A percentile compares a stretch with the other conserved stretches of the same genome.
These are phyloP conservation scores for Pilasporangium apinafurcum DNA, from an alignment of 352 stramenopile species.

Conservation along the genomic window DNA sequence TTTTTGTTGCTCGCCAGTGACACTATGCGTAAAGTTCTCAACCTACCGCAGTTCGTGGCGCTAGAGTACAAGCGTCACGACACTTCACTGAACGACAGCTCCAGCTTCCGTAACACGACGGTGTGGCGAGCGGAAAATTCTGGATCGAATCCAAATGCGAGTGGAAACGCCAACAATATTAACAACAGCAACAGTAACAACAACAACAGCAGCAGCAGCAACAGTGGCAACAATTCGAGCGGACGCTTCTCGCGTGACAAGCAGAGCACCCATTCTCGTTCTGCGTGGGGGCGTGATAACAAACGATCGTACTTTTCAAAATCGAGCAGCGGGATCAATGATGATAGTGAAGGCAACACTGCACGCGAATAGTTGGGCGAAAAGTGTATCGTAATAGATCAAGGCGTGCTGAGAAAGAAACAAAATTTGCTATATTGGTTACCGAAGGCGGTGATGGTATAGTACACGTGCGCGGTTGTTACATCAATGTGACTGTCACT, in stretches of 20 bases:
- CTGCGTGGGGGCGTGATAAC: slow-evolving; percentile 49
- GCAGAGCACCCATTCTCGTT: slow-evolving; percentile 23
- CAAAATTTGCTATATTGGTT: no score
- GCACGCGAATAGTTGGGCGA: no score
- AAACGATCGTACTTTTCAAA: slow-evolving; percentile 48
- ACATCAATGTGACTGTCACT: slow-evolving; percentile 6
- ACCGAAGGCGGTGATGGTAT: no score
- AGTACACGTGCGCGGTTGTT: no score
- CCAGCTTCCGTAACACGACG: slow-evolving; percentile 74
- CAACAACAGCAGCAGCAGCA: slow-evolving; percentile 22
- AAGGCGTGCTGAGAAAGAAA: no score
- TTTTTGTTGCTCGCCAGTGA: slow-evolving; percentile 18
- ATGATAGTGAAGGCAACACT: slow-evolving; percentile 26
- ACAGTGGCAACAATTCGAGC: slow-evolving; percentile 35
- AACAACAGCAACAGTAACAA: slow-evolving; percentile 35
- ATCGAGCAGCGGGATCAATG: slow-evolving; percentile 13
- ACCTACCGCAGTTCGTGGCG: slow-evolving; percentile 87
- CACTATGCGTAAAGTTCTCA: slow-evolving; percentile 86
- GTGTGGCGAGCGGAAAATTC: slow-evolving; percentile 68
- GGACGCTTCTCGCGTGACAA: slow-evolving; percentile 52
- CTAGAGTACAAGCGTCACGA: slow-evolving; percentile 92
- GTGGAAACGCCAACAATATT: no score
- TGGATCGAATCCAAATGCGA: no score
- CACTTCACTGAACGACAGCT: slow-evolving; percentile 77
- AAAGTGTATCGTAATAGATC: no score